Percentiles rank a stretch among this genome's conserved stretches.
Evolutionary conservation across 2,329 filamentous ascomycete genomes (phyloP).

Genomic region (Huntiella abstrusa): DNA sequence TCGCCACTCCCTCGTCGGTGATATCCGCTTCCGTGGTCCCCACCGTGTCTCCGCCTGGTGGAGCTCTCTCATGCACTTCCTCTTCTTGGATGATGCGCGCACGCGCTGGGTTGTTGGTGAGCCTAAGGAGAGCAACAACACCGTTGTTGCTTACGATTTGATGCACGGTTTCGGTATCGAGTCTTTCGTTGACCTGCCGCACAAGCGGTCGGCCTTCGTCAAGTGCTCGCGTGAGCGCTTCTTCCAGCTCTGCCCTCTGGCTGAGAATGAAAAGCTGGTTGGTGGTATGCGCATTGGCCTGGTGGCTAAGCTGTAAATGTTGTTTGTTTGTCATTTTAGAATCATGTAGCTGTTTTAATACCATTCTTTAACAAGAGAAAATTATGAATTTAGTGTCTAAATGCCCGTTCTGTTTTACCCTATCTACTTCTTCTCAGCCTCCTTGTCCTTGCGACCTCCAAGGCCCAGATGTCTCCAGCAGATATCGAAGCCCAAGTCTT

Average conservation of each 20-base stretch:
- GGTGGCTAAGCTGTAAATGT: conserved; percentile 31
- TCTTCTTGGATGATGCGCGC: conserved; percentile 41
- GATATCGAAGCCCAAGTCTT: conserved; percentile 46
- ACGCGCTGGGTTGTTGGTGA: conserved; percentile 44
- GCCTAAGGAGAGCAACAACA: conserved; percentile 51
- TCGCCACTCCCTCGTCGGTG: conserved; percentile 38
- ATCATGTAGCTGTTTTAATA: neutral
- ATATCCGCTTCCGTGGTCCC: conserved; percentile 39
- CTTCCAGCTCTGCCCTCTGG: conserved; percentile 47
- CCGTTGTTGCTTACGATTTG: conserved; percentile 55
- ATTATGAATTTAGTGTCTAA: neutral
- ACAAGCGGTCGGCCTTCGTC: conserved; percentile 52
- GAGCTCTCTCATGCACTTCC: conserved; percentile 42
- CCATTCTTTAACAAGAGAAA: neutral
- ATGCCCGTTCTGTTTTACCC: neutral
- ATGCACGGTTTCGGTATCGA: conserved; percentile 54
- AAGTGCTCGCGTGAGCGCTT: conserved; percentile 47
- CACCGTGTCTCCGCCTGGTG: conserved; percentile 44
- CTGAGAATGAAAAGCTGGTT: conserved; percentile 35
- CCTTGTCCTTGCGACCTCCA: conserved; percentile 15
- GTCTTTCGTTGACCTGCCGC: conserved; percentile 52
- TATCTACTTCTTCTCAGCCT: neutral
- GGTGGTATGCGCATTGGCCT: conserved; percentile 34
- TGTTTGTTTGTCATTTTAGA: neutral
- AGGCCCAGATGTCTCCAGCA: conserved; percentile 37